Base-by-base conservation (phyloP, 2,329 filamentous ascomycete genomes). In the Trichophaea hybrida region DNA sequence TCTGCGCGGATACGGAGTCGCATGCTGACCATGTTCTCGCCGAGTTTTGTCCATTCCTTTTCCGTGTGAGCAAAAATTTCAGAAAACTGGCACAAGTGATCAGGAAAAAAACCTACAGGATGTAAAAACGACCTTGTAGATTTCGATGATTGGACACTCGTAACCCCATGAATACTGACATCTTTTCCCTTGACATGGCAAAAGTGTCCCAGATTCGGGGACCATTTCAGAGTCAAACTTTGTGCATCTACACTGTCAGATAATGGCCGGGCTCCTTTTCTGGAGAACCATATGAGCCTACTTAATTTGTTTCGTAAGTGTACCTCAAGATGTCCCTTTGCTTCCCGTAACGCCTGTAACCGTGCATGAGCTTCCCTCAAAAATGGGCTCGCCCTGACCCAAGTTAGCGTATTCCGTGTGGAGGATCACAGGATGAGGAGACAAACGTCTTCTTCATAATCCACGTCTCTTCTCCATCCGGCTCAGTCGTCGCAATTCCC, bases 101-200 rank as follows among this genome's bases (percentile, higher is more conserved):
- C 33, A 40, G 24, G 4, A 51, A 37, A 56, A 56, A n/a, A n/a
- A 54, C 44, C 10, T 43, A 65, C 64, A 8, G 85, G 78, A 4
- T 88, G 76, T 69, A 95, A 85, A 70, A 96, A 91, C 1, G 89
- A 87, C 35, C 84, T 81, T 0, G 93, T 96, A 8, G 82, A 85
- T 66, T 88, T 93, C 66, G 85, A 91, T 1, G 88, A 84, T 35
- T 84, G 85, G 54, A 97, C 78, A 57, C 58, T n/a, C 33, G 31
- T 35, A 10, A 53, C 50, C 10, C 33, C 50, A n/a, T 12, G 32
- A 35, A 53, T 37, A 24, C 24, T 37, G n/a, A 53, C 32, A 24
- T 53, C 50, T 70, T 86, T 90, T 37, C 88, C 88, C 72, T 85
- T 93, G 67, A 97, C 80, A 70, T 97, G 90, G 67, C 86, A 90